These are phyloP conservation scores for Nakazawaea wickerhamii DNA, from an alignment of 805 yeast genomes.

Conservation along the genomic window DNA sequence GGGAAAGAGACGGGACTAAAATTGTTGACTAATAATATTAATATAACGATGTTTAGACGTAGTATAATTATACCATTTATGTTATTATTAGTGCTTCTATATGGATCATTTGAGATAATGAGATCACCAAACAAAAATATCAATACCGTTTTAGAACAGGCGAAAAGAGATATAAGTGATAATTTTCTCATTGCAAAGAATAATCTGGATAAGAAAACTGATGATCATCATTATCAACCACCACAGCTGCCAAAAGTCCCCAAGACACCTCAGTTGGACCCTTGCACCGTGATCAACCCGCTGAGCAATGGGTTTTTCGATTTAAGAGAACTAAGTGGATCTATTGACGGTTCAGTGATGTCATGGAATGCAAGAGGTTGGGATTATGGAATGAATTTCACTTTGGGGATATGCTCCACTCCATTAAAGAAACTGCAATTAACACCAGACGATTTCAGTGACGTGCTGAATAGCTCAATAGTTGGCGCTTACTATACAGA, in stretches of 20 bases:
- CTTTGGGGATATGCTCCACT: slow-evolving; percentile 66
- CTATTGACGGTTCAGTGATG: slow-evolving; percentile 24
- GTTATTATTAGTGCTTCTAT: background rate
- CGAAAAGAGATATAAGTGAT: slow-evolving; percentile 11
- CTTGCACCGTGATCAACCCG: slow-evolving; percentile 40
- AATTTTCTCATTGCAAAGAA: slow-evolving; percentile 6
- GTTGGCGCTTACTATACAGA: slow-evolving; percentile 58
- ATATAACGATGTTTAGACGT: background rate
- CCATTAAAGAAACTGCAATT: slow-evolving; percentile 29
- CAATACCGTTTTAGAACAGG: background rate
- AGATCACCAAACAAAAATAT: background rate
- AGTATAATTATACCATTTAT: background rate
- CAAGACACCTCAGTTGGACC: slow-evolving; percentile 19
- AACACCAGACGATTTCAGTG: slow-evolving; percentile 24
- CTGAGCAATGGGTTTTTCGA: slow-evolving; percentile 42
- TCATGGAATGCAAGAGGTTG: slow-evolving; percentile 69
- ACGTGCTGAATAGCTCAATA: slow-evolving; percentile 31
- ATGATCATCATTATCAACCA: slow-evolving; percentile 37
- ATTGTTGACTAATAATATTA: no score
- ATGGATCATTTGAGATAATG: background rate
- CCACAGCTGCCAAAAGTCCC: slow-evolving; percentile 32
- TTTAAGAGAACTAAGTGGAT: slow-evolving; percentile 31
- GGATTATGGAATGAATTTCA: slow-evolving; percentile 68
- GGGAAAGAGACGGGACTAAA: no score
- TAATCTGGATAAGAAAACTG: slow-evolving; percentile 21